Base-by-base conservation (phyloP, 1,284 basidiomycete species). In the Ustanciosporium gigantosporum region DNA sequence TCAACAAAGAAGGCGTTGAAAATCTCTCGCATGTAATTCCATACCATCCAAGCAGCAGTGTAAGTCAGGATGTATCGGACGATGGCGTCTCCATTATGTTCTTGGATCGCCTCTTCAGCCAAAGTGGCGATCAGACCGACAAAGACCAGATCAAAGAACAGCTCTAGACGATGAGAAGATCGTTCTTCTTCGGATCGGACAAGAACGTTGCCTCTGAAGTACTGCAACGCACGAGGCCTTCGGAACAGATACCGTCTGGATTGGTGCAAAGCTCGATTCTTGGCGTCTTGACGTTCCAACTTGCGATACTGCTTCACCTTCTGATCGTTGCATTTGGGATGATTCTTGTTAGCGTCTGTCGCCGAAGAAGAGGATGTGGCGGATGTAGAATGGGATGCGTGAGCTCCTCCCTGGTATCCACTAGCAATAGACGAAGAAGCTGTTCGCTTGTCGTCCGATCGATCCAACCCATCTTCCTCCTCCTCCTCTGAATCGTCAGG, bases 1-100 rank as follows among this genome's bases (percentile, higher is more conserved):
- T 71, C 70, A 19, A 59, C 50, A 27, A 71, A 73, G 29, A 69
- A 73, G n/a, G 56, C 51, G 27, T 73, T 69, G 31, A 73, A 71
- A 19, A 68, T 32, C 31, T 71, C 62, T 16, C 69, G 43, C 62
- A 71, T 68, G 29, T 55, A 70, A 40, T 57, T 52, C 70, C 70
- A 73, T 16, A 73, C 42, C 44, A 67, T 51, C 52, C 51, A 73
- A 1, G 66, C 70, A 5, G 61, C 58, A 2, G 52, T 47, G 21
- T 71, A 73, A 13, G 70, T 71, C 17, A 73, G 31, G 8, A 71
- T 42, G 36, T 69, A 73, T 5, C 70, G 49, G 9, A 69, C 66
- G 21, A 73, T 47, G 3, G 46, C 49, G 24, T 60, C 48, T 5
- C 66, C 68, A 2, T 53, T 67, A 16, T 67, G 56, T 23, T 67